Percentiles rank a stretch among this genome's conserved stretches.
These are phyloP conservation scores for Neurospora pannonica DNA, from an alignment of 495 filamentous ascomycete genomes.

Conservation along the genomic window DNA sequence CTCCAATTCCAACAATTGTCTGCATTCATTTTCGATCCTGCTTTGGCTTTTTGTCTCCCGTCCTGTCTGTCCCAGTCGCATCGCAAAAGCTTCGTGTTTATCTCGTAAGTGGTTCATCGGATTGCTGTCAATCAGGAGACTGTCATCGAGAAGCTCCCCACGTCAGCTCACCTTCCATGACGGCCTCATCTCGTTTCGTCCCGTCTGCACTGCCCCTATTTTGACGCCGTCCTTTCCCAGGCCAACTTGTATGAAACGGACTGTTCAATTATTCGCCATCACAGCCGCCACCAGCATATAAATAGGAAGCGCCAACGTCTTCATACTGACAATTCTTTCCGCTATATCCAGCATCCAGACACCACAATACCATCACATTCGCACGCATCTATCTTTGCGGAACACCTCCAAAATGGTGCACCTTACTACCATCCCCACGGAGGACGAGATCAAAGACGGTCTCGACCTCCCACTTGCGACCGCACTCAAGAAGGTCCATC, in stretches of 20 bases:
- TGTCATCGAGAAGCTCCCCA: constrained; percentile 6
- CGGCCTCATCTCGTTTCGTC: neutral
- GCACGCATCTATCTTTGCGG: neutral
- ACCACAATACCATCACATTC: neutral
- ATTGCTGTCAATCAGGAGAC: constrained; percentile 12
- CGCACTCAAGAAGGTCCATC: constrained; percentile 37
- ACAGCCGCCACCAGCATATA: neutral
- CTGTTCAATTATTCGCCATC: neutral
- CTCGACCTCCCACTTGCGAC: constrained; percentile 13
- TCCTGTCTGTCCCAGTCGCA: neutral
- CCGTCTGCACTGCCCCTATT: neutral
- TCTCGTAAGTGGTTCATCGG: neutral
- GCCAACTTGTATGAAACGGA: neutral
- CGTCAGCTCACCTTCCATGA: neutral
- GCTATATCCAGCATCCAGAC: neutral
- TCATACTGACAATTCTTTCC: neutral
- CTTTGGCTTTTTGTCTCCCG: neutral
- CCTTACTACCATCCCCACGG: constrained; percentile 45
- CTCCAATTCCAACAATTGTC: neutral
- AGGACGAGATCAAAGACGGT: constrained; percentile 32
- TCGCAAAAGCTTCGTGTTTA: neutral
- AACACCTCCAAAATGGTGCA: constrained; percentile 54
- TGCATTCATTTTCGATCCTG: neutral
- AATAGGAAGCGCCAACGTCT: neutral
- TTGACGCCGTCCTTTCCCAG: neutral